phyloP scores from a whole-genome alignment of 441 rosid genomes.

The Syzygium malaccense region DNA sequence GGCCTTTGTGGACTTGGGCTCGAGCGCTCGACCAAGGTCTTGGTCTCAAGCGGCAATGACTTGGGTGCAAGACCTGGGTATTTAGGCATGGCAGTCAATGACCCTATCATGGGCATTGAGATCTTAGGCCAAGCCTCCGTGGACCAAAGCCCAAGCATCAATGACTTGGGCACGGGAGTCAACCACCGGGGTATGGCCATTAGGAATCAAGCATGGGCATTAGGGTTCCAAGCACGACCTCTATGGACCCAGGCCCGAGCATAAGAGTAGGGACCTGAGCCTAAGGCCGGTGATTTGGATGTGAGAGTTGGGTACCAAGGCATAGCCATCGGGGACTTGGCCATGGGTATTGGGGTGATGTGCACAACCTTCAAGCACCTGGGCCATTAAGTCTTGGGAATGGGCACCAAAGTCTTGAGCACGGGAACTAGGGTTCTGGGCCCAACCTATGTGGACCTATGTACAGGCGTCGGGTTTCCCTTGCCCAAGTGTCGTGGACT shows the following conservation, averaged over 20 bases:
- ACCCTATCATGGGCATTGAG: accelerated
- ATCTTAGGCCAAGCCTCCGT: background rate
- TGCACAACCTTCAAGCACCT: background rate
- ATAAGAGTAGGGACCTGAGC: background rate
- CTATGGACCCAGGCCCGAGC: background rate
- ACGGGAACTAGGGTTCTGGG: background rate
- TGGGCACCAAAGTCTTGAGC: background rate
- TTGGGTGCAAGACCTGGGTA: background rate
- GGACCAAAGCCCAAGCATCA: background rate
- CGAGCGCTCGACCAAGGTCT: accelerated
- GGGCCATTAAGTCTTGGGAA: background rate
- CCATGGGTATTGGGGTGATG: background rate
- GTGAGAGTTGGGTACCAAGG: accelerated
- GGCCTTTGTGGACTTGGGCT: background rate
- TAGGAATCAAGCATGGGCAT: background rate
- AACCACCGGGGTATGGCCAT: background rate
- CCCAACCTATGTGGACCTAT: accelerated
- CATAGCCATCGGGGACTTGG: background rate
- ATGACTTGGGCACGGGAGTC: background rate
- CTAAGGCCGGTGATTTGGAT: background rate
- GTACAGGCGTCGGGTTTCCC: accelerated
- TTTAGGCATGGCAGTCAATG: background rate
- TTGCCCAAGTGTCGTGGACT: background rate
- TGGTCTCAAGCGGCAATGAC: accelerated
- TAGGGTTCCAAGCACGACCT: background rate